A percentile compares a stretch with the other conserved stretches of the same genome.
Conservation (phyloP, 345 rosid genomes). For the Bruguiera sexangula region DNA sequence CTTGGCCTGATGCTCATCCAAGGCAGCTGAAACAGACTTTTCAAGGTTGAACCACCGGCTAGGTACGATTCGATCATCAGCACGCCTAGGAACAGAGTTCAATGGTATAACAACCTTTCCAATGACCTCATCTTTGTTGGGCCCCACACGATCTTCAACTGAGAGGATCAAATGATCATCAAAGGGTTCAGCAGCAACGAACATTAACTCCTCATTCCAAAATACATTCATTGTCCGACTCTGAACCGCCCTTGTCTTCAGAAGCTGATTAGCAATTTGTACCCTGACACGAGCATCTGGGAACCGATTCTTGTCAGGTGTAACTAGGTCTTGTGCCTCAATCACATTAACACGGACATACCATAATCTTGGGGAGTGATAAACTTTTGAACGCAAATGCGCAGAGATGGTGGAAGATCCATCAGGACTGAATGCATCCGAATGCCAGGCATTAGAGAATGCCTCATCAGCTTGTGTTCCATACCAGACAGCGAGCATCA, state of each 20-base stretch:
- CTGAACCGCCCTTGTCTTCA: conserved; percentile 25
- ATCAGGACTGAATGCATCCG: conserved; percentile 28
- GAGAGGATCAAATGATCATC: conserved; percentile 30
- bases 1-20: conserved; percentile 27
- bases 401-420: conserved; percentile 10
- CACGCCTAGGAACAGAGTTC: conserved; percentile 21
- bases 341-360: conserved; percentile 31
- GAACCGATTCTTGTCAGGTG: conserved; percentile 18
- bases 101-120: conserved; percentile 31
- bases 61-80: conserved; percentile 27
- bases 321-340: conserved; percentile 29
- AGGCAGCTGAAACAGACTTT: conserved; percentile 20
- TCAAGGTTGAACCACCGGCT: conserved; percentile 29
- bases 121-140: conserved; percentile 26
- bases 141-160: conserved; percentile 29
- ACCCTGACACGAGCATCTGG: conserved; percentile 28
- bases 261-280: conserved; percentile 25
- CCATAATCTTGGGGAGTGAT: conserved; percentile 33
- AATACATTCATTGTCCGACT: conserved; percentile 21
- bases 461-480: conserved; percentile 37
- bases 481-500: conserved; percentile 34
- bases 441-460: conserved; percentile 33
- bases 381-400: conserved; percentile 27
- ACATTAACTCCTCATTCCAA: conserved; percentile 32
- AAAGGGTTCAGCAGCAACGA: conserved; percentile 35